These are phyloP conservation scores for Trichoderma cornu-damae DNA, from an alignment of 2,329 filamentous ascomycete genomes.

Conservation along the genomic window DNA sequence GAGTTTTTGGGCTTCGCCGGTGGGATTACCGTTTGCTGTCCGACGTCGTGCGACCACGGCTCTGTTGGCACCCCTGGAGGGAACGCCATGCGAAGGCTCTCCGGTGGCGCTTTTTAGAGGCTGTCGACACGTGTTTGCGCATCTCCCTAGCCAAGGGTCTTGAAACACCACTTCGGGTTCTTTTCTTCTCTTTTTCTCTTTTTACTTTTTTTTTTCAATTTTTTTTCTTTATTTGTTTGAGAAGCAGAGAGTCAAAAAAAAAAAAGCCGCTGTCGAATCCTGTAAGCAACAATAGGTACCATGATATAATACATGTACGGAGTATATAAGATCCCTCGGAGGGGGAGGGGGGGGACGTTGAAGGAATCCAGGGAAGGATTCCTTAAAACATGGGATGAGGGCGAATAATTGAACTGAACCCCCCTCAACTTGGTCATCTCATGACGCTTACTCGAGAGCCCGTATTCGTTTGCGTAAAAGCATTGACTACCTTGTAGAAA, in stretches of 20 bases:
- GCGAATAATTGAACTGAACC: background rate
- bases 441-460: background rate
- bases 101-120: constrained; percentile 3
- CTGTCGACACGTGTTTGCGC: background rate
- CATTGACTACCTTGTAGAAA: no score
- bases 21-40: no score
- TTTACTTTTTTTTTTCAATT: background rate
- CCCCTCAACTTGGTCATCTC: no score
- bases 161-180: background rate
- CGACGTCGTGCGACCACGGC: no score
- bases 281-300: background rate
- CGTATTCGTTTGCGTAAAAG: background rate
- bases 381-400: background rate
- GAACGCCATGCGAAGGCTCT: background rate
- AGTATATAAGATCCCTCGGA: no score
- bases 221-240: background rate
- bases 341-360: no score
- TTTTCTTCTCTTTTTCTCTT: background rate
- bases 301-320: no score
- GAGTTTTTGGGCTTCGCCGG: no score
- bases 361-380: background rate
- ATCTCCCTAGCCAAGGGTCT: background rate
- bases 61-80: background rate
- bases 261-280: background rate
- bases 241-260: background rate